Percentiles rank a stretch among this genome's conserved stretches.
These are phyloP conservation scores for Candida stauntonica DNA, from an alignment of 805 yeast genomes.

Conservation along the genomic window DNA sequence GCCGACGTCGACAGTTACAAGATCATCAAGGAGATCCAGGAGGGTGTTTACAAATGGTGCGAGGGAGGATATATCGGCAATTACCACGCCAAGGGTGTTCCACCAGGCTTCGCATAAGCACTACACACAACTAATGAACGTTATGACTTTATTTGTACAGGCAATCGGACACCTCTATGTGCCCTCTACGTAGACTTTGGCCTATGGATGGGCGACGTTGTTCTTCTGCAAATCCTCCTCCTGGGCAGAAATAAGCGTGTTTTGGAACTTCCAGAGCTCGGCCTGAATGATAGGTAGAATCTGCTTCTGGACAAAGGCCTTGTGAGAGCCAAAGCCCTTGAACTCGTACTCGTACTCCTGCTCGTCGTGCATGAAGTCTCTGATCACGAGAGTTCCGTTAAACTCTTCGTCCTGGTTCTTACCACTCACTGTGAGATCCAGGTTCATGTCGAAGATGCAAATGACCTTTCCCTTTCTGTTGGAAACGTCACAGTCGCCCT, in stretches of 20 bases:
- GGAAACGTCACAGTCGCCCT: slow-evolving; percentile 79
- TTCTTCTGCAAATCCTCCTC: slow-evolving; percentile 54
- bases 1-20: slow-evolving; percentile 77
- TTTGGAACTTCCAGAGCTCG: slow-evolving; percentile 55
- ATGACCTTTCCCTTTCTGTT: slow-evolving; percentile 80
- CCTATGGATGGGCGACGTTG: slow-evolving; percentile 13
- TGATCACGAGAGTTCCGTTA: slow-evolving; percentile 45
- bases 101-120: slow-evolving; percentile 53
- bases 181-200: too few species aligned
- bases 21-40: slow-evolving; percentile 53
- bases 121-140: neutral
- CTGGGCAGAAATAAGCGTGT: slow-evolving; percentile 56
- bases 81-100: slow-evolving; percentile 82
- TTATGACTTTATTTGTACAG: neutral
- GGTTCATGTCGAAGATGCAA: slow-evolving; percentile 65
- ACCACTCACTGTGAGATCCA: slow-evolving; percentile 44
- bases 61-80: slow-evolving; percentile 45
- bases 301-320: slow-evolving; percentile 36
- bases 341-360: slow-evolving; percentile 59
- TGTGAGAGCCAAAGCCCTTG: slow-evolving; percentile 36
- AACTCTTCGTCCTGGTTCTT: slow-evolving; percentile 34
- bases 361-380: slow-evolving; percentile 77
- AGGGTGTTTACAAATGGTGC: slow-evolving; percentile 51
- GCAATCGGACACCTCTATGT: neutral
- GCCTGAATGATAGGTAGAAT: slow-evolving; percentile 49